These are phyloP conservation scores for Nannizzia gypsea DNA, from an alignment of 2,329 filamentous ascomycete species.

Conservation along the genomic window DNA sequence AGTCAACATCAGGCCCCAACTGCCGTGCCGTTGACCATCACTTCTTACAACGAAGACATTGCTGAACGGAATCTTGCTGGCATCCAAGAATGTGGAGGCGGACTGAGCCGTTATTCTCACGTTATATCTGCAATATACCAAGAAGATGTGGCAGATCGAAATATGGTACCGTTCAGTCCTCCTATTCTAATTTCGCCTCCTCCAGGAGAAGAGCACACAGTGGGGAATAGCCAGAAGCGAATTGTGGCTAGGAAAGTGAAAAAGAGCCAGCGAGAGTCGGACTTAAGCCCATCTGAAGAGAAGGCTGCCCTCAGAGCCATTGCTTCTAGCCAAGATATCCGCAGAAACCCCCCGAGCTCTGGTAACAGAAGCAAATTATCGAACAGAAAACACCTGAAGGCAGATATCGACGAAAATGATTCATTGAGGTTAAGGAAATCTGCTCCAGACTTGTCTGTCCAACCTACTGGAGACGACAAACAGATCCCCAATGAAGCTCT, in stretches of 20 bases:
- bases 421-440: slow-evolving; percentile 7
- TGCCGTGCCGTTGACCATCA: slow-evolving; percentile 21
- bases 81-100: neutral
- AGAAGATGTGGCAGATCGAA: slow-evolving; percentile 33
- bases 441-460: slow-evolving; percentile 5
- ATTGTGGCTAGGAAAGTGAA: neutral
- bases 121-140: slow-evolving; percentile 28
- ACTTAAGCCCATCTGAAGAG: neutral
- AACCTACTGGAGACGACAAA: neutral
- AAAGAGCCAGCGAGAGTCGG: neutral
- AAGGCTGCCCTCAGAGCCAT: slow-evolving; percentile 9
- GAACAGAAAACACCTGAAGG: neutral
- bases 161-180: slow-evolving; percentile 22
- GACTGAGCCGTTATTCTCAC: slow-evolving; percentile 18
- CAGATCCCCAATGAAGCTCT: neutral
- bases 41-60: slow-evolving; percentile 33
- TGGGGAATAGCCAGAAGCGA: neutral
- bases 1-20: slow-evolving; percentile 18
- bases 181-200: neutral
- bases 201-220: neutral
- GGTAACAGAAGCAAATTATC: neutral
- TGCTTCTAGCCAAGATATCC: slow-evolving; percentile 19
- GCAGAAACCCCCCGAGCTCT: slow-evolving; percentile 3
- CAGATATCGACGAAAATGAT: neutral
- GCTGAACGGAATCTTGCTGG: slow-evolving; percentile 28